Evolutionary conservation across 345 rosid genomes (phyloP).

Genomic region (Sonneratia alba): DNA sequence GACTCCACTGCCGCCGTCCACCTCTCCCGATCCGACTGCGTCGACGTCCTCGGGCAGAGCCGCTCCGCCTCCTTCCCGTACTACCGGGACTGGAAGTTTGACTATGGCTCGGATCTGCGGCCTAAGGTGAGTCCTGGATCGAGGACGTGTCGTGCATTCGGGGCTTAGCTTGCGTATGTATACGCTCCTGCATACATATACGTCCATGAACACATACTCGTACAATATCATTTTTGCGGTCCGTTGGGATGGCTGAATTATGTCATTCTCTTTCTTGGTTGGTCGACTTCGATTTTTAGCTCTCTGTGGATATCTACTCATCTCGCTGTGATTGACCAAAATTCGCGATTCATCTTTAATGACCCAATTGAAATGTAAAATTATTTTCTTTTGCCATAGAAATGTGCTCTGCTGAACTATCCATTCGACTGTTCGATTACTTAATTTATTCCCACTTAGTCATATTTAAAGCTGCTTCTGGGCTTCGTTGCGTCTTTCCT

Average conservation of each 20-base stretch:
- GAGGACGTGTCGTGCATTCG: too few species aligned
- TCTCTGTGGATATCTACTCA: background rate
- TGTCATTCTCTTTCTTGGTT: too few species aligned
- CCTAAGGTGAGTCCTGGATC: conserved; percentile 47
- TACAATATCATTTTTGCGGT: background rate
- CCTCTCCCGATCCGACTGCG: conserved; percentile 39
- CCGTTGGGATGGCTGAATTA: background rate
- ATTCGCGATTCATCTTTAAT: too few species aligned
- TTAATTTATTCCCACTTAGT: background rate
- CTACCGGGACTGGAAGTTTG: conserved; percentile 54
- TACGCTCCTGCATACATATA: background rate
- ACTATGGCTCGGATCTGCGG: conserved; percentile 52
- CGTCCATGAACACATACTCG: background rate
- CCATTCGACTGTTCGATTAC: background rate
- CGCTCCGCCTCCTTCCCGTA: conserved; percentile 59
- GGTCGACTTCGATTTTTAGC: background rate
- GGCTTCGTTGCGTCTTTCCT: background rate
- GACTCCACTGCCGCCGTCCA: conserved; percentile 16
- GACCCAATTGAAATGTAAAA: too few species aligned
- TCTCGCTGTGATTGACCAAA: too few species aligned
- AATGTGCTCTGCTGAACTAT: background rate
- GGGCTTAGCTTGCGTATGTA: too few species aligned
- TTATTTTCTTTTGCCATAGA: background rate
- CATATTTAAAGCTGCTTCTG: background rate
- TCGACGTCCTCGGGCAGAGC: conserved; percentile 47